Percentiles rank a stretch among this genome's conserved stretches.
Conservation (phyloP, 306 rosid genomes). For the Casuarina equisetifolia region DNA sequence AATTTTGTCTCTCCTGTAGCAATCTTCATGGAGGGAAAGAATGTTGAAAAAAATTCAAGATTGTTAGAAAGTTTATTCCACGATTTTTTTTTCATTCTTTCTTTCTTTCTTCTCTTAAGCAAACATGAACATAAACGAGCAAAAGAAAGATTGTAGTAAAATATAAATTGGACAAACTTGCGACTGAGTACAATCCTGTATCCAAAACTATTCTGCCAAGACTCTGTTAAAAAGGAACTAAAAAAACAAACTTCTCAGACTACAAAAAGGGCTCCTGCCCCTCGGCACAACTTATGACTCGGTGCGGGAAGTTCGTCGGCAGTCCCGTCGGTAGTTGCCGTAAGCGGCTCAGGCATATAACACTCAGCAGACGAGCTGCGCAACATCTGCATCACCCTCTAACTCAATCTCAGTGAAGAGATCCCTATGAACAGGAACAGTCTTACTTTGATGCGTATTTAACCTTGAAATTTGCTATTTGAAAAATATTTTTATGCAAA, state of each 20-base stretch:
- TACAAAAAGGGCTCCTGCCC: neutral
- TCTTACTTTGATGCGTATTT: too few species aligned
- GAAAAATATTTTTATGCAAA: too few species aligned
- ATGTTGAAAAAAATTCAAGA: neutral
- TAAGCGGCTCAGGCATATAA: conserved; percentile 2
- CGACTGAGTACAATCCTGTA: neutral
- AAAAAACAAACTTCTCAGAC: neutral
- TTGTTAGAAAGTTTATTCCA: neutral
- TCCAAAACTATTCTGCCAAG: neutral
- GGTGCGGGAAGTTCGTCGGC: conserved; percentile 13
- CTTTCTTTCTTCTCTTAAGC: too few species aligned
- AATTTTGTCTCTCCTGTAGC: neutral
- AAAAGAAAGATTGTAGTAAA: neutral
- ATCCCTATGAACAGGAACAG: conserved; percentile 73
- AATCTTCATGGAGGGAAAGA: neutral
- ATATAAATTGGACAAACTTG: neutral
- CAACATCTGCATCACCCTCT: conserved; percentile 42
- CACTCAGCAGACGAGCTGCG: conserved; percentile 13
- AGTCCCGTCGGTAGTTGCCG: neutral
- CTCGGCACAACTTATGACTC: neutral
- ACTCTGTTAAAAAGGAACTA: neutral
- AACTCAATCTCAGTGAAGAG: conserved; percentile 62
- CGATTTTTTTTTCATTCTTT: neutral
- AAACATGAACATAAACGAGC: neutral
- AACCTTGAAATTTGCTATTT: too few species aligned